These are phyloP conservation scores for Neurospora terricola DNA, from an alignment of 495 filamentous ascomycete species.

Conservation along the genomic window DNA sequence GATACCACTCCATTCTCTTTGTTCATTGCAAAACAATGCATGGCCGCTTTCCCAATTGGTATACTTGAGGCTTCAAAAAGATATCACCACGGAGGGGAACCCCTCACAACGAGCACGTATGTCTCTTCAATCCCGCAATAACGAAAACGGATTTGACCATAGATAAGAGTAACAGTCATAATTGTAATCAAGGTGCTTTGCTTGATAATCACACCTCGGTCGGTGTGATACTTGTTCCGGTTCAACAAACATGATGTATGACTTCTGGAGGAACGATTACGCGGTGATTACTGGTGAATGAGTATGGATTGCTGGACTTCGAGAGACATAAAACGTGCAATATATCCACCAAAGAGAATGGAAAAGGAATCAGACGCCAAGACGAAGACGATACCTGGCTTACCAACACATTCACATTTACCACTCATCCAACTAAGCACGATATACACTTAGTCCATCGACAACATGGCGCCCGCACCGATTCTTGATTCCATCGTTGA, in stretches of 20 bases:
- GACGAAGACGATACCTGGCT: not conserved
- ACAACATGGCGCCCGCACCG: slow-evolving; percentile 33
- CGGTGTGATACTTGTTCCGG: not conserved
- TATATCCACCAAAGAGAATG: not conserved
- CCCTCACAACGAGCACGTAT: not conserved
- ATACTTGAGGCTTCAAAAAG: not conserved
- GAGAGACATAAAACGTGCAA: not conserved
- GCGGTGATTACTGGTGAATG: not conserved
- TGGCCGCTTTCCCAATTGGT: not conserved
- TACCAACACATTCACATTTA: not conserved
- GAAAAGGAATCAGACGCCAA: not conserved
- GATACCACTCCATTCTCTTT: not conserved
- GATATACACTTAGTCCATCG: not conserved
- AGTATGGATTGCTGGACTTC: not conserved
- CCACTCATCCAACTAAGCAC: not conserved
- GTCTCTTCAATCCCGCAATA: not conserved
- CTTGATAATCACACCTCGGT: slow-evolving; percentile 2
- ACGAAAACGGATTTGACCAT: not conserved
- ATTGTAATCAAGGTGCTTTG: not conserved
- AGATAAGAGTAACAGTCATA: not conserved
- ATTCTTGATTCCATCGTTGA: slow-evolving; percentile 53
- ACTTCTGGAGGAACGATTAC: not conserved
- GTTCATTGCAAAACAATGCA: not conserved
- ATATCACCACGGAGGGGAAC: not conserved
- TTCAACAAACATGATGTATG: not conserved